A percentile compares a stretch with the other conserved stretches of the same genome.
Conservation (phyloP, 305 asterid species). For the Fraxinus dipetala region DNA sequence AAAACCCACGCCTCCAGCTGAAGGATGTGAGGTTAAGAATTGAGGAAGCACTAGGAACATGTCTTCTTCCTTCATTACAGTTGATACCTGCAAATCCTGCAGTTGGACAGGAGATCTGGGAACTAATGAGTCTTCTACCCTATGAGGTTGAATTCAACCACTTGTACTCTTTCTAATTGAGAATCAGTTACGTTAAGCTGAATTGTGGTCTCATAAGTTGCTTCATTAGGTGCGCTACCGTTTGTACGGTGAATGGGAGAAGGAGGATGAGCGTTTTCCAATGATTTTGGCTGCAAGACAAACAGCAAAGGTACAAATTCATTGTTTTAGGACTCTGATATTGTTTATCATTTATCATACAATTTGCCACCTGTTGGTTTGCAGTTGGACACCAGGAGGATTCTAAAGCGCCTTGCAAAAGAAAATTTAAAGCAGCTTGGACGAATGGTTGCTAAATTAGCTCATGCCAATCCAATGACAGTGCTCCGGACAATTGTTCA, state of each 20-base stretch:
- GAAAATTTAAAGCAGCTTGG: slow-evolving; percentile 99
- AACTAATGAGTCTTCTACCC: slow-evolving; percentile 83
- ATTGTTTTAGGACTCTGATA: slow-evolving; percentile 16
- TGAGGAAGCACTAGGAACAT: slow-evolving; percentile 86
- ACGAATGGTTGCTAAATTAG: slow-evolving; percentile 98
- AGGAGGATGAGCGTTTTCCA: slow-evolving; percentile 86
- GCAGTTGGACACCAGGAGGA: slow-evolving; percentile 95
- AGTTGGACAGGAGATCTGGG: slow-evolving; percentile 96
- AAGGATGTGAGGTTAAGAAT: slow-evolving; percentile 82
- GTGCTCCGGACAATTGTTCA: slow-evolving; percentile 96
- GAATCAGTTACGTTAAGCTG: slow-evolving; percentile 19
- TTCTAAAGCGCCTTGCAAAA: slow-evolving; percentile 94
- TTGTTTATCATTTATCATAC: slow-evolving; percentile 18
- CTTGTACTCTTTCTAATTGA: slow-evolving; percentile 5
- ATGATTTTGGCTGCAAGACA: slow-evolving; percentile 91
- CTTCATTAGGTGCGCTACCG: slow-evolving; percentile 81
- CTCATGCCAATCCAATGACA: slow-evolving; percentile 99
- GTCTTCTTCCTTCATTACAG: slow-evolving; percentile 97
- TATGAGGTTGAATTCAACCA: slow-evolving; percentile 63
- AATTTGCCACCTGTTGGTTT: slow-evolving; percentile 22
- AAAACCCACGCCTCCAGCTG: slow-evolving; percentile 65
- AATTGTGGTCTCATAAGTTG: slow-evolving; percentile 16
- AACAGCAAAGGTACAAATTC: slow-evolving; percentile 69
- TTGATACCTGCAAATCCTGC: slow-evolving; percentile 99
- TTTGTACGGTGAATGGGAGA: slow-evolving; percentile 98